phyloP scores from a whole-genome alignment of 116 monocot genomes.

The Posidonia oceanica region DNA sequence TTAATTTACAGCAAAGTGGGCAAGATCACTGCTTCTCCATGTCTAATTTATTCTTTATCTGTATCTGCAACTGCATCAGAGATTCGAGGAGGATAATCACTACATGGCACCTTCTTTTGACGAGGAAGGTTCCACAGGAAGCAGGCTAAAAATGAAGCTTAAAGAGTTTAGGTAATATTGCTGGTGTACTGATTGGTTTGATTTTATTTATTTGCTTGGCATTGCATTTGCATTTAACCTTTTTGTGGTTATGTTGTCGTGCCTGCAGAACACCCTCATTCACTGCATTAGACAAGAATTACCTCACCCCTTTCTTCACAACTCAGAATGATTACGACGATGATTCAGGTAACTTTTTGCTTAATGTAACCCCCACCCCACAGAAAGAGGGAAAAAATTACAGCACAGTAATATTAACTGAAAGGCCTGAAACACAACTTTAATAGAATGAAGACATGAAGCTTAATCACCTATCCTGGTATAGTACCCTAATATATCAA shows the following conservation, averaged over 20 bases:
- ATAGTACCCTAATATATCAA: no score
- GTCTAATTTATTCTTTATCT: no score
- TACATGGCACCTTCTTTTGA: constrained; percentile 59
- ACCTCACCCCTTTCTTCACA: constrained; percentile 96
- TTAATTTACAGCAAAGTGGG: no score
- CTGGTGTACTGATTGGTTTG: not conserved
- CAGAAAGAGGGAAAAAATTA: no score
- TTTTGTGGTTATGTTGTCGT: not conserved
- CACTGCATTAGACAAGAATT: constrained; percentile 86
- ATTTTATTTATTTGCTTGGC: constrained; percentile 5
- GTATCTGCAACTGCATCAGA: constrained; percentile 19
- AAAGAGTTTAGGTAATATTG: constrained; percentile 66
- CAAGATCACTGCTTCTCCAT: no score
- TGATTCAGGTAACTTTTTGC: constrained; percentile 35
- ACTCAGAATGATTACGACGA: constrained; percentile 75
- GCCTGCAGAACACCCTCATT: constrained; percentile 72
- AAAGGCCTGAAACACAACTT: no score
- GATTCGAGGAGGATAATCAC: constrained; percentile 52
- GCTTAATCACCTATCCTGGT: no score
- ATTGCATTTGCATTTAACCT: not conserved
- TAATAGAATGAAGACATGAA: no score
- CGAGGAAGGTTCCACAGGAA: constrained; percentile 71
- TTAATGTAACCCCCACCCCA: not conserved
- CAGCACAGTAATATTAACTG: no score
- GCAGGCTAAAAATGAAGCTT: constrained; percentile 70